These are phyloP conservation scores for Diaporthe destruens DNA, from an alignment of 2,329 filamentous ascomycete species.

Conservation along the genomic window DNA sequence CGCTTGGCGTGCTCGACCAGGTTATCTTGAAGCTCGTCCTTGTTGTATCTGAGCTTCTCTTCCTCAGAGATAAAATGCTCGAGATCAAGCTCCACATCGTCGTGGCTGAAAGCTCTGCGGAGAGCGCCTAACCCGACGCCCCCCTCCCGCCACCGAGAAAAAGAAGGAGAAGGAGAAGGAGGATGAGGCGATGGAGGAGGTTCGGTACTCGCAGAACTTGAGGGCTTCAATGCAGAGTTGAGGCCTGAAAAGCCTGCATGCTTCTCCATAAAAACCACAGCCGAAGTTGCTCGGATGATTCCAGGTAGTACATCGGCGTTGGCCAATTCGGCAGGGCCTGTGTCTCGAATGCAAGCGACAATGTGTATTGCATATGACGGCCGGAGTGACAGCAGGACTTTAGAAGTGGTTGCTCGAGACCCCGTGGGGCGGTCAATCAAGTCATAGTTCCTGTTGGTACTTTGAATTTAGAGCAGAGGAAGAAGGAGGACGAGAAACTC, in stretches of 20 bases:
- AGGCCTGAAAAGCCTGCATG: not conserved
- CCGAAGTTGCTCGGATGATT: constrained; percentile 20
- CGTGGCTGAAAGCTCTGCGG: not conserved
- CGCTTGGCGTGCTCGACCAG: not conserved
- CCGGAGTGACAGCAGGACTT: too few species aligned
- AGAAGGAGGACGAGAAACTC: too few species aligned
- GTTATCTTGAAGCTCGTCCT: not conserved
- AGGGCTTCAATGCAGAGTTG: too few species aligned
- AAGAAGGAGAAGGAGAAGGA: too few species aligned
- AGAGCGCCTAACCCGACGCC: too few species aligned
- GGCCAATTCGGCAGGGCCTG: constrained; percentile 4
- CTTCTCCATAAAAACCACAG: constrained; percentile 4
- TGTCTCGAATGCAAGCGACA: not conserved
- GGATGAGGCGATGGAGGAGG: too few species aligned
- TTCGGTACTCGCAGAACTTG: too few species aligned
- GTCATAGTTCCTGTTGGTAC: too few species aligned
- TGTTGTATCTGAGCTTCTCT: not conserved
- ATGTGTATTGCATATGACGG: constrained; percentile 12
- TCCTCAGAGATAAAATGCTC: not conserved
- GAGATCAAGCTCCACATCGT: not conserved
- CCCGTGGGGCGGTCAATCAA: too few species aligned
- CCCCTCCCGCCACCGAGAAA: too few species aligned
- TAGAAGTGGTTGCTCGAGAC: too few species aligned
- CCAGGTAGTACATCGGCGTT: not conserved
- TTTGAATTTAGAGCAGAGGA: too few species aligned